Evolutionary conservation across 2,329 filamentous ascomycete species (phyloP), one percentile per base, ranked within the genome.

Genomic region (Chaetomiaceae sp.): DNA sequence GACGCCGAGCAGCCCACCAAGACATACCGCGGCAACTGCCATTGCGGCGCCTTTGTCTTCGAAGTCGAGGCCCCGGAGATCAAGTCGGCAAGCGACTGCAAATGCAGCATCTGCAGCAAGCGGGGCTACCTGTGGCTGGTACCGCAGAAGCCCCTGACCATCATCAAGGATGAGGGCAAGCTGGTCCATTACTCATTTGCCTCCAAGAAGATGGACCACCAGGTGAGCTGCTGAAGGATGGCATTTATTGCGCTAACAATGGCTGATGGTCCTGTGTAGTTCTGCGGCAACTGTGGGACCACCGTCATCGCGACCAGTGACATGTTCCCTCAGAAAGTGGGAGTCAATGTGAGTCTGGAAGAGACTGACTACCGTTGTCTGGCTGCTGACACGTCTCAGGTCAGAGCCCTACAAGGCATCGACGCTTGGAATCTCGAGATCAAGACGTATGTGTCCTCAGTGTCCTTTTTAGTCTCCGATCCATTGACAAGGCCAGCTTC

Each of bases 31-130:
- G 80, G 78, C 65, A 82, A 78, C 66, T 83, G 80, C 70, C 79
- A 82, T 65, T 83, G 80, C 65, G 74, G 71, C 6, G 71, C 72
- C 36, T 80, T 78, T 59, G 69, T 80, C 57, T 83, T 76, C 63
- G 77, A 78, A 62, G 62, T 72, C 50, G 65, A 70, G 3, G 42
- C 83, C 12, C 80, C 82, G 20, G 80, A 86, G 64, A 75, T 88
- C 56, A 81, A 79, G 61, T 67, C 73, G 4, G 76, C 75, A 6
- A 64, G 68, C 4, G 74, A 80, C 63, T 87, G 86, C 69, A 84
- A 85, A 67, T 89, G 87, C 70, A 87, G 82, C 69, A 80, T 86
- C 59, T 86, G 85, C 65, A 62, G 59, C 61, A 78, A 73, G 60
- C 78, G 77, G 63, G 75, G 68, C 15, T 74, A 74, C 39, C 63